Base-by-base conservation (phyloP, 2,329 filamentous ascomycete genomes). In the Exophiala lecanii-corni region DNA sequence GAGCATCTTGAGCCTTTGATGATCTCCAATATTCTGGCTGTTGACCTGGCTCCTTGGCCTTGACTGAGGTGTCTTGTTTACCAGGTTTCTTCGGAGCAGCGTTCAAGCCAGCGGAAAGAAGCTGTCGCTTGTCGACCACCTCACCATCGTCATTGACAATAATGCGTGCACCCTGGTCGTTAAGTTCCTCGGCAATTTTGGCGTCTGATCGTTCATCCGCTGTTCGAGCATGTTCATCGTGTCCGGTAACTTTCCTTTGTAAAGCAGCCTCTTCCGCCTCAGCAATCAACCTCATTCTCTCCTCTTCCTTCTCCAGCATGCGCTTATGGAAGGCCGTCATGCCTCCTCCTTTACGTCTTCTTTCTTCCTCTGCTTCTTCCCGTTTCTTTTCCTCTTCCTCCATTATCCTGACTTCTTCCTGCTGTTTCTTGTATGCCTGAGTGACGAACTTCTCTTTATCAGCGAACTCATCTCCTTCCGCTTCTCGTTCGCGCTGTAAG, bases 381-480 rank as follows among this genome's bases (percentile, higher is more conserved):
- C 67, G 67, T 44, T 60, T 64, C 55, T 69, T 70, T 57, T 82
- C 23, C 48, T 80, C 78, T 42, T 73, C 76, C 54, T 82, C 78
- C 15, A 78, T 57, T 44, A 65, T 64, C 43, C 70, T 66, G 46
- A 76, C 65, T 58, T 82, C 79, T 56, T 75, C 78, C 58, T 82
- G 78, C 56, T 82, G 79, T 48, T 69, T 67, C 60, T 81, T 81
- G 61, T 83, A 83, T 25, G 79, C 79, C 1, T 70, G 68, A 2
- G 79, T 83, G 31, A 83, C 79, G 49, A 83, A 83, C 57, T 76
- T 81, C 60, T 83, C 79, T 58, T 81, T 82, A 54, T 81, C 79
- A 0, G 72, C 77, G 47, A 79, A 82, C 47, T 79, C 77, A 36
- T 82, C 79, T n/a, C 79, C 79, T 56, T 83, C 79, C 0, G 72